Percentiles rank a stretch among this genome's conserved stretches.
phyloP scores from a whole-genome alignment of 1,139 yeast genomes.

The Keqinozyma sinolaborantium region DNA sequence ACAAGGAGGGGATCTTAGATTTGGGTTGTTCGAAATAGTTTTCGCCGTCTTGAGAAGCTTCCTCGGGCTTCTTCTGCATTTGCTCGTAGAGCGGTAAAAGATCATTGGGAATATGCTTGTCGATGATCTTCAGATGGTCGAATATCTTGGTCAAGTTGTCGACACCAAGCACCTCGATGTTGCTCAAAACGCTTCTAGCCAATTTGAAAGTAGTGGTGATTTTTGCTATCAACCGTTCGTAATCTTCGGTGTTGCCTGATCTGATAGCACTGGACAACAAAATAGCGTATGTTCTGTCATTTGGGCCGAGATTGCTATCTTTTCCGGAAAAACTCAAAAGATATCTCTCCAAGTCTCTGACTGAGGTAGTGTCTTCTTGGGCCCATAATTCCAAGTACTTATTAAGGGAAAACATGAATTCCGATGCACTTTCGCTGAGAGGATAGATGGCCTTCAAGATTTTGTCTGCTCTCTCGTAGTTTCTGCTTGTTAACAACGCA shows the following conservation, averaged over 20 bases:
- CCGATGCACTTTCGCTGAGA: conserved; percentile 28
- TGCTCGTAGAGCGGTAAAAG: conserved; percentile 28
- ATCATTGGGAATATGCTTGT: conserved; percentile 32
- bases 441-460: conserved; percentile 58
- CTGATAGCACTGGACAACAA: conserved; percentile 24
- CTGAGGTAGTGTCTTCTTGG: conserved; percentile 21
- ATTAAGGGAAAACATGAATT: conserved; percentile 34
- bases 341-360: conserved; percentile 24
- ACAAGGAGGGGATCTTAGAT: conserved; percentile 27
- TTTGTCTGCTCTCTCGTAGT: conserved; percentile 68
- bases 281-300: conserved; percentile 48
- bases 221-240: conserved; percentile 17
- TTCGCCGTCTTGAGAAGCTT: conserved; percentile 16
- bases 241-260: conserved; percentile 10
- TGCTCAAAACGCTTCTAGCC: conserved; percentile 42
- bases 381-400: conserved; percentile 36
- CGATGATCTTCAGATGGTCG: conserved; percentile 19
- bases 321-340: conserved; percentile 22
- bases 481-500: conserved; percentile 69
- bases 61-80: conserved; percentile 13
- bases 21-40: conserved; percentile 25
- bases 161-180: conserved; percentile 68
- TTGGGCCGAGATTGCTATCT: conserved; percentile 28
- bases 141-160: conserved; percentile 50
- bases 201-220: conserved; percentile 8